Percentiles rank a stretch among this genome's conserved stretches.
Evolutionary conservation across 805 yeast species (phyloP).

Genomic region (Cyberlindnera nakhonratchasimensis): DNA sequence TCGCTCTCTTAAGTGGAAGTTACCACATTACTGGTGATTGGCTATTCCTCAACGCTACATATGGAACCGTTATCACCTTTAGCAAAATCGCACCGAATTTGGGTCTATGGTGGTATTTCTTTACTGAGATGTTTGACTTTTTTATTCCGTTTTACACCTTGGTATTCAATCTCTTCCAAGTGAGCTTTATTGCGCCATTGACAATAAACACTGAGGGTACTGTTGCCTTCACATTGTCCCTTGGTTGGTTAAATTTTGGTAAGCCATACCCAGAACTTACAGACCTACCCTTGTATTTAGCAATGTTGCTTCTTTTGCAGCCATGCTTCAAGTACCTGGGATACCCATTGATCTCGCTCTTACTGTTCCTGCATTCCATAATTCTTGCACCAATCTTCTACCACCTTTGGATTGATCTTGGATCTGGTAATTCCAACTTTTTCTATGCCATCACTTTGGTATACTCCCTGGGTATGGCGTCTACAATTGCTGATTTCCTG

Average conservation of each 20-base stretch:
- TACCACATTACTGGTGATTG: constrained; percentile 38
- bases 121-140: constrained; percentile 90
- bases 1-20: constrained; percentile 36
- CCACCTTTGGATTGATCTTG: constrained; percentile 90
- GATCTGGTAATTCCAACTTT: constrained; percentile 94
- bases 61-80: constrained; percentile 56
- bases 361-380: constrained; percentile 54
- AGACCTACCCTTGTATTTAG: constrained; percentile 59
- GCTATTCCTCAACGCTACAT: constrained; percentile 50
- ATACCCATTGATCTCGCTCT: constrained; percentile 45
- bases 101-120: constrained; percentile 98
- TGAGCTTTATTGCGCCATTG: constrained; percentile 67
- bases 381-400: constrained; percentile 84
- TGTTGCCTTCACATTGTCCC: constrained; percentile 46
- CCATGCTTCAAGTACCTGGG: constrained; percentile 44
- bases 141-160: constrained; percentile 81
- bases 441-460: constrained; percentile 91
- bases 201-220: constrained; percentile 70
- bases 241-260: constrained; percentile 59
- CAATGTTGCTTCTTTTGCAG: constrained; percentile 45
- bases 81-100: constrained; percentile 80
- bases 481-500: constrained; percentile 67
- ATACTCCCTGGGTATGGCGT: constrained; percentile 65
- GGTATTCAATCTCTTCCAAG: constrained; percentile 73
- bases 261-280: constrained; percentile 85